phyloP scores from a whole-genome alignment of 225 moss, liverwort and hornwort species.

The Antitrichia curtipendula region DNA sequence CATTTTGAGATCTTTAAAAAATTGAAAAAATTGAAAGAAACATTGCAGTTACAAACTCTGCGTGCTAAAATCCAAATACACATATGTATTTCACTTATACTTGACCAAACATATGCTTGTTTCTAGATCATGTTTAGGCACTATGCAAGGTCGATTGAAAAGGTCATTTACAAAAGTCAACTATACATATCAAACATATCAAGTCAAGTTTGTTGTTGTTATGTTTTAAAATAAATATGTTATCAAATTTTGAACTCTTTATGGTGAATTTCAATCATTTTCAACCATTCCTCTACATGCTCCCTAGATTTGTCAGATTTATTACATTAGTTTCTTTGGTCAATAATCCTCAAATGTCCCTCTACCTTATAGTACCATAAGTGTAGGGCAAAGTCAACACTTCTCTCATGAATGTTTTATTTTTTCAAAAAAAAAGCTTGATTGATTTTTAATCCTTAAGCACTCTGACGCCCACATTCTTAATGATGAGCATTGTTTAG shows the following conservation, averaged over 20 bases:
- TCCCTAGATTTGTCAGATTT: background rate
- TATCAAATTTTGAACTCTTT: background rate
- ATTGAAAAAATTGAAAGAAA: too few relatives aligned
- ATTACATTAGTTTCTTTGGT: background rate
- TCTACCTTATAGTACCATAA: background rate
- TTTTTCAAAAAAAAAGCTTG: accelerated
- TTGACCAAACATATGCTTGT: background rate
- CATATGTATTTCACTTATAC: too few relatives aligned
- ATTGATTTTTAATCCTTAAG: too few relatives aligned
- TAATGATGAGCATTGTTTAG: too few relatives aligned
- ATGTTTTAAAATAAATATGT: background rate
- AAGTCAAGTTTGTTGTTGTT: background rate
- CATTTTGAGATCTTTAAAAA: too few relatives aligned
- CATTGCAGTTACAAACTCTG: too few relatives aligned
- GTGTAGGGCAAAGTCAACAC: accelerated
- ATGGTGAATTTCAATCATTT: background rate
- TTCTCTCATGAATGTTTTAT: accelerated
- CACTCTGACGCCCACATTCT: too few relatives aligned
- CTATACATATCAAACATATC: accelerated
- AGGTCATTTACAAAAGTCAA: background rate
- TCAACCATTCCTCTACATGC: background rate
- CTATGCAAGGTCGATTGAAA: accelerated
- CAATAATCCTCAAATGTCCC: background rate
- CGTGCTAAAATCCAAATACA: too few relatives aligned
- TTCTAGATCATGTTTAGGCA: background rate